Conservation (phyloP, 2,329 filamentous ascomycete species). For the Botrytis porri region DNA sequence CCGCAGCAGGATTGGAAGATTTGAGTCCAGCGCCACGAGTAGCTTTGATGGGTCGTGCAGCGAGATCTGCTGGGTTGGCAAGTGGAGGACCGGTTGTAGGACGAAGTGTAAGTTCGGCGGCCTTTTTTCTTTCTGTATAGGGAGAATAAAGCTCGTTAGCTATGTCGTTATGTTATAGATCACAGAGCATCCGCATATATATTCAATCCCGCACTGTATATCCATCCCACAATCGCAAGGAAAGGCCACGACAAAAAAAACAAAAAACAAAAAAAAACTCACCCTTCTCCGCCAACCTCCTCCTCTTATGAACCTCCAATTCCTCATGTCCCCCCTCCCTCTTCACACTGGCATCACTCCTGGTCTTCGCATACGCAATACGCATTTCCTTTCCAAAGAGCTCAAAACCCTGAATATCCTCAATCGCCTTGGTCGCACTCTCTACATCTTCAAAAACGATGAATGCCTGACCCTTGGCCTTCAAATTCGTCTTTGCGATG, state of each 20-base stretch:
- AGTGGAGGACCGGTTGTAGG: constrained; percentile 43
- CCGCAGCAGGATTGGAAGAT: constrained; percentile 63
- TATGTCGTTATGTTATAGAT: not conserved
- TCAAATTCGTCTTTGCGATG: constrained; percentile 83
- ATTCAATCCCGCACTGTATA: not conserved
- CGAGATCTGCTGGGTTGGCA: constrained; percentile 42
- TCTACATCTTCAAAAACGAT: constrained; percentile 83
- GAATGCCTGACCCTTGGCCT: constrained; percentile 93
- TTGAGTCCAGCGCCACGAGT: constrained; percentile 74
- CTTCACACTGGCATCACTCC: constrained; percentile 84
- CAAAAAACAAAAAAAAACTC: constrained; percentile 28
- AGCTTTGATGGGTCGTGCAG: constrained; percentile 63
- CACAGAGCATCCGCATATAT: not conserved
- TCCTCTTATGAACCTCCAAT: constrained; percentile 81
- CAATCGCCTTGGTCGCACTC: constrained; percentile 75
- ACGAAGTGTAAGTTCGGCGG: constrained; percentile 68
- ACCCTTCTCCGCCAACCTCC: constrained; percentile 88
- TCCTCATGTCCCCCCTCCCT: constrained; percentile 72
- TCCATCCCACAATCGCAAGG: not conserved
- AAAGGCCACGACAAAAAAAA: not conserved
- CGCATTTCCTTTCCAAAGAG: constrained; percentile 90
- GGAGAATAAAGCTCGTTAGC: not conserved
- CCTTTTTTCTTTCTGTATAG: constrained; percentile 67
- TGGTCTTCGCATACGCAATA: constrained; percentile 74
- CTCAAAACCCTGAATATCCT: constrained; percentile 89